phyloP scores from a whole-genome alignment of 1,284 basidiomycete species.

The Leccinum huronense region DNA sequence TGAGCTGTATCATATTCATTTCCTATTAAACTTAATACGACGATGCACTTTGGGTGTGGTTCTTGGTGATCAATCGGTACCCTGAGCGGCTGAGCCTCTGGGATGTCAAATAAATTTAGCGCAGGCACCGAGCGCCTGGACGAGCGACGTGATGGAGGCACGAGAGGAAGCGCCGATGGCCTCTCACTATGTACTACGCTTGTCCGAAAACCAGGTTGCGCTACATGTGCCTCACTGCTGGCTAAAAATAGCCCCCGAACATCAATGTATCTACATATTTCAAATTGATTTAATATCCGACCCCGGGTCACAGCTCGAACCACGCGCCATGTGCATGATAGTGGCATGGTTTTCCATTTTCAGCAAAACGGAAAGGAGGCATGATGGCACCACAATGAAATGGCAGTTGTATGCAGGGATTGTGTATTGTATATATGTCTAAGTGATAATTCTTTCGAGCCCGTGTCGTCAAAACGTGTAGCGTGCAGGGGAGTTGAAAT shows the following conservation, averaged over 20 bases:
- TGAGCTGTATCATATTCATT: conserved; percentile 8
- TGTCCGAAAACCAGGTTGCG: no score
- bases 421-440: background rate
- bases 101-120: background rate
- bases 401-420: background rate
- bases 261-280: background rate
- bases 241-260: background rate
- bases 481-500: background rate
- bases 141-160: no score
- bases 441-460: background rate
- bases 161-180: no score
- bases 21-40: background rate
- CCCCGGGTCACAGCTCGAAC: background rate
- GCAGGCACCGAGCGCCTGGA: background rate
- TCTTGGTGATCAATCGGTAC: background rate
- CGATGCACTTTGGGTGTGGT: background rate
- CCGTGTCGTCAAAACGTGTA: background rate
- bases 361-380: background rate
- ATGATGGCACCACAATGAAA: background rate
- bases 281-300: background rate
- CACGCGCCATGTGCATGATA: background rate
- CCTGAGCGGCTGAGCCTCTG: no score
- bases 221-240: no score
- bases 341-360: background rate
- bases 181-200: no score